These are phyloP conservation scores for Geotrichum australiense DNA, from an alignment of 1,139 yeast genomes.

Conservation along the genomic window DNA sequence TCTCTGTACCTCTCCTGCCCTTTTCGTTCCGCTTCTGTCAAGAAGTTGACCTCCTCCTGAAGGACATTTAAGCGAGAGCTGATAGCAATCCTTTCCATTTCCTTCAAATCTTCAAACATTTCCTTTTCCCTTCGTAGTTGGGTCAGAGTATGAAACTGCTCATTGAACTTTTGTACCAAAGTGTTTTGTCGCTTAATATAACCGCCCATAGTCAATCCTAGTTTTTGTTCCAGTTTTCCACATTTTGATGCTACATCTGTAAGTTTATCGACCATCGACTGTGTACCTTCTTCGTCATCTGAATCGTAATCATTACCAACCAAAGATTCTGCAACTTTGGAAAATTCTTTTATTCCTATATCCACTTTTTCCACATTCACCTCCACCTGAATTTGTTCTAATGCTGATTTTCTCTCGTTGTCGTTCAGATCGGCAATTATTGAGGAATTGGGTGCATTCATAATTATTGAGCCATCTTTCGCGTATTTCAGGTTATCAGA, in stretches of 20 bases:
- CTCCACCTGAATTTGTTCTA: constrained; percentile 36
- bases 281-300: constrained; percentile 13
- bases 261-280: constrained; percentile 20
- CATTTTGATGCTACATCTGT: constrained; percentile 30
- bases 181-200: constrained; percentile 33
- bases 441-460: too few species aligned
- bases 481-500: constrained; percentile 44
- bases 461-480: constrained; percentile 21
- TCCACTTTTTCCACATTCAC: constrained; percentile 12
- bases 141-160: constrained; percentile 28
- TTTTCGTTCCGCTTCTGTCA: constrained; percentile 37
- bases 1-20: constrained; percentile 35
- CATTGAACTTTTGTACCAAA: constrained; percentile 29
- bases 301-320: constrained; percentile 13
- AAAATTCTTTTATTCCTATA: constrained; percentile 13
- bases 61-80: constrained; percentile 32
- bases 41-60: constrained; percentile 38
- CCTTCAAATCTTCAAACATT: constrained; percentile 27
- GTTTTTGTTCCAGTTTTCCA: constrained; percentile 35
- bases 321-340: constrained; percentile 17
- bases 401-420: constrained; percentile 32
- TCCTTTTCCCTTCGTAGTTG: constrained; percentile 28
- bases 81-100: constrained; percentile 35
- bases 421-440: constrained; percentile 25
- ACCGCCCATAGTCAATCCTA: constrained; percentile 34